Evolutionary conservation across 2,329 filamentous ascomycete genomes (phyloP), one percentile per base, ranked within the genome.

Genomic region (Scopulariopsis brevicaulis): DNA sequence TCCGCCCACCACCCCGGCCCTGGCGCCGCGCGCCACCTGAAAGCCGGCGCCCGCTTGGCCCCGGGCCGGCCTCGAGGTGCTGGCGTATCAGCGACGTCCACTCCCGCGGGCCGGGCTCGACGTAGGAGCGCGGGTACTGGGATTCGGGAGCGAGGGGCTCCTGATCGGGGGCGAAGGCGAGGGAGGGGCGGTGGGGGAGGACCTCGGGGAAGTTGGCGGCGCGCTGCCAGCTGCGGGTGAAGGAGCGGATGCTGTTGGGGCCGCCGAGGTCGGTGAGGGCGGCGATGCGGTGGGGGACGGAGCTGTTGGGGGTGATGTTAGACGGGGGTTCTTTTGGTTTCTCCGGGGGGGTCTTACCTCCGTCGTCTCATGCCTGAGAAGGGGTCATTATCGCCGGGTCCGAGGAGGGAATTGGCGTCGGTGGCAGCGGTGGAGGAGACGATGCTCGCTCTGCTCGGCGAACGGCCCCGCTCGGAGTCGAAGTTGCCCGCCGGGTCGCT

Each of bases 181-280:
- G 90, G 37, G 89, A 86, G 15, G 85, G 84, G 18, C 85, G 83
- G 58, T 89, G 85, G 5, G 90, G 90, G 37, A 94, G 86, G 64
- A 96, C 89, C 70, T 96, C 92, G 62, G 84, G 82, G 71, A 97
- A 97, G 59, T 81, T 86, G 28, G 91, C 90, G 43, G 93, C 93
- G 69, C 93, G 85, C 71, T 93, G 90, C 88, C 91, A 96, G 65
- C 90, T 96, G 60, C 88, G 83, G 52, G 92, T 89, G 69, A 97
- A 97, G 66, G 92, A 96, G 67, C 94, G 87, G 65, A 97, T 88
- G 71, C 89, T 95, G 76, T 97, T 97, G 61, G 92, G 87, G 55
- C 93, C 93, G 62, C 93, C 94, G 54, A 89, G 86, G 60, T 96
- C 85, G 63, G 80, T 77, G 57, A 86, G 68, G 57, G 77, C 75